These are phyloP conservation scores for Daphne laureola DNA, from an alignment of 441 rosid genomes.

Conservation along the genomic window DNA sequence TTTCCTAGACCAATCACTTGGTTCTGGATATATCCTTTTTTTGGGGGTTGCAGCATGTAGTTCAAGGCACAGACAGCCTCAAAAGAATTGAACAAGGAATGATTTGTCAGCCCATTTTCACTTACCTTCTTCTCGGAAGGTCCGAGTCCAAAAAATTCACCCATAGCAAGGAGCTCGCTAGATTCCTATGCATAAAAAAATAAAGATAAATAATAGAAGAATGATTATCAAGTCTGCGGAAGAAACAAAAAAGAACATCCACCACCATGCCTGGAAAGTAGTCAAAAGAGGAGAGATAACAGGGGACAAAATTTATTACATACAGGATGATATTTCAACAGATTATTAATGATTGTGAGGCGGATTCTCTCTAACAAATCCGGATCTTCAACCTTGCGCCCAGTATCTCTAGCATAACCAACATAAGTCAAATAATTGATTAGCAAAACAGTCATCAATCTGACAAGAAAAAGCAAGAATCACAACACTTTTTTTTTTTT, in stretches of 20 bases:
- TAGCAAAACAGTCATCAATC: no score
- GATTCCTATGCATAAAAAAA: conserved; percentile 55
- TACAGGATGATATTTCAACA: conserved; percentile 93
- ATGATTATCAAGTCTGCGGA: neutral
- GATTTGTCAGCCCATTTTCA: no score
- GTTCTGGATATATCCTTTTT: no score
- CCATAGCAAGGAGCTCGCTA: conserved; percentile 85
- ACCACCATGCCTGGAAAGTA: neutral
- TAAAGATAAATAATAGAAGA: conserved; percentile 3
- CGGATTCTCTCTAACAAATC: conserved; percentile 87
- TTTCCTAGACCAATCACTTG: no score
- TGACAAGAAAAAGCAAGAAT: no score
- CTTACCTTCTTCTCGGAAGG: conserved; percentile 83
- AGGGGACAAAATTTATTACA: conserved; percentile 22
- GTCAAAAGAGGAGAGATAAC: neutral
- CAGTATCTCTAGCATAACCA: conserved; percentile 52
- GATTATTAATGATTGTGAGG: conserved; percentile 85
- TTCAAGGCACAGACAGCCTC: no score
- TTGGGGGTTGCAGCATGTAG: no score
- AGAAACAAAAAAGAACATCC: conserved; percentile 1
- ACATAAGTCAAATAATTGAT: conserved; percentile 6
- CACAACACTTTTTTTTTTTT: no score
- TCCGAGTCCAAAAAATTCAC: conserved; percentile 88
- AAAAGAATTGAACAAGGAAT: no score
- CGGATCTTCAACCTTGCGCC: conserved; percentile 96